Percentiles rank a stretch among this genome's conserved stretches.
phyloP scores from a whole-genome alignment of 495 filamentous ascomycete species.

The Elasticomyces elasticus region DNA sequence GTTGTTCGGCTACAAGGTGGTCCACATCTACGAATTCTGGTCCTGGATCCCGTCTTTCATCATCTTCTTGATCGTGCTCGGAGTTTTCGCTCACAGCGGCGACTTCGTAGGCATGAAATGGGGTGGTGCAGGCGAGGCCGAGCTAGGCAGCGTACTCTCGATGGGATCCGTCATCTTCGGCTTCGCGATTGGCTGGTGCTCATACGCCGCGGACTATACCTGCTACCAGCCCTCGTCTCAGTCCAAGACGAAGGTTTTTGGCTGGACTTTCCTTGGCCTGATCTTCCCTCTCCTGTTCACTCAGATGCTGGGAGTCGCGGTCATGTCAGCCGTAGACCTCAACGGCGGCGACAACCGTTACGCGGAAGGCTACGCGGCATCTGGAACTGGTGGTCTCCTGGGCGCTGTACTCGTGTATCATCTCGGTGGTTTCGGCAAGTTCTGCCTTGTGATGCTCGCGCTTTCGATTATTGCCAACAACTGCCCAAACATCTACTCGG shows the following conservation, averaged over 20 bases:
- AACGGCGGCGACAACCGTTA: conserved; percentile 47
- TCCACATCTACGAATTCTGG: conserved; percentile 73
- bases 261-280: conserved; percentile 60
- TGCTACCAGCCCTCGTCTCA: conserved; percentile 63
- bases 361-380: conserved; percentile 46
- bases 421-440: conserved; percentile 67
- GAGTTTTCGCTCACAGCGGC: conserved; percentile 65
- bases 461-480: conserved; percentile 76
- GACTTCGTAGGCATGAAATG: conserved; percentile 60
- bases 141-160: conserved; percentile 56
- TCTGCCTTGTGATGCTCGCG: conserved; percentile 71
- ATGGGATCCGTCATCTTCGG: conserved; percentile 67
- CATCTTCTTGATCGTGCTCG: conserved; percentile 68
- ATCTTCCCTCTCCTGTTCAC: conserved; percentile 65
- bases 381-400: conserved; percentile 63
- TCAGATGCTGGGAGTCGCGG: conserved; percentile 67
- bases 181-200: conserved; percentile 73
- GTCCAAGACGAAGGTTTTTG: conserved; percentile 52
- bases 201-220: conserved; percentile 73
- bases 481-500: conserved; percentile 83
- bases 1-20: conserved; percentile 68
- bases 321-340: conserved; percentile 52
- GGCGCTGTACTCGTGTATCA: conserved; percentile 54
- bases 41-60: conserved; percentile 70
- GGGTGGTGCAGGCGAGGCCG: conserved; percentile 46